These are phyloP conservation scores for Rosa lucieae DNA, from an alignment of 306 rosid genomes.

Conservation along the genomic window DNA sequence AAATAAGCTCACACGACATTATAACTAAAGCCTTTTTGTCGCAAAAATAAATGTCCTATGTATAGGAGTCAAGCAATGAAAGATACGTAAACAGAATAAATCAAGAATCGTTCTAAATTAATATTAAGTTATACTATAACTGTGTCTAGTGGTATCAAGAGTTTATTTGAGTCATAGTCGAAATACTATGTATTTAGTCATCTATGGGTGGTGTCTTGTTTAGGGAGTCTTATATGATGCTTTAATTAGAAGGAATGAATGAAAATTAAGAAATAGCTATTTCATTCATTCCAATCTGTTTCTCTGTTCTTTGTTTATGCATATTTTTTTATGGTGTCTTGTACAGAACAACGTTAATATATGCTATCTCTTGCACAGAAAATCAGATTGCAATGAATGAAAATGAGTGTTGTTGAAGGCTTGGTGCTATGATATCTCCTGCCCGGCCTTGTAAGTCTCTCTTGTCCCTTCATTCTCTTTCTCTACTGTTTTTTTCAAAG, in stretches of 20 bases:
- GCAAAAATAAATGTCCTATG: neutral
- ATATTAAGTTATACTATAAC: neutral
- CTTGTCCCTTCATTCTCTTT: neutral
- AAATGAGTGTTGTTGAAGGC: neutral
- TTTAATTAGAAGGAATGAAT: neutral
- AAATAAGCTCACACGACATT: neutral
- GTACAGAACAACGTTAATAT: too few species aligned
- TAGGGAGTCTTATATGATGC: neutral
- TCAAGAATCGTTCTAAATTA: neutral
- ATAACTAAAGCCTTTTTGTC: neutral
- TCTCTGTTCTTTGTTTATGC: neutral
- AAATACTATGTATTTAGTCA: neutral
- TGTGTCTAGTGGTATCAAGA: neutral
- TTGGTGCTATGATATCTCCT: neutral
- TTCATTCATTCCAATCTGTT: too few species aligned
- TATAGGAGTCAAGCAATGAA: neutral
- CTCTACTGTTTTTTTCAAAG: too few species aligned
- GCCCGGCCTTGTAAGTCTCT: neutral
- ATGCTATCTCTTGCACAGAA: neutral
- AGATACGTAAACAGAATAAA: neutral
- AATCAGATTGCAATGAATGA: neutral
- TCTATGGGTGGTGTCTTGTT: neutral
- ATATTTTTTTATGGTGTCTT: neutral
- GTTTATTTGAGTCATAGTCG: neutral
- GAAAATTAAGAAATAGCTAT: neutral